Percentiles rank a stretch among this genome's conserved stretches.
Conservation (phyloP, 2,329 filamentous ascomycete genomes). For the Venturiaceae sp. region DNA sequence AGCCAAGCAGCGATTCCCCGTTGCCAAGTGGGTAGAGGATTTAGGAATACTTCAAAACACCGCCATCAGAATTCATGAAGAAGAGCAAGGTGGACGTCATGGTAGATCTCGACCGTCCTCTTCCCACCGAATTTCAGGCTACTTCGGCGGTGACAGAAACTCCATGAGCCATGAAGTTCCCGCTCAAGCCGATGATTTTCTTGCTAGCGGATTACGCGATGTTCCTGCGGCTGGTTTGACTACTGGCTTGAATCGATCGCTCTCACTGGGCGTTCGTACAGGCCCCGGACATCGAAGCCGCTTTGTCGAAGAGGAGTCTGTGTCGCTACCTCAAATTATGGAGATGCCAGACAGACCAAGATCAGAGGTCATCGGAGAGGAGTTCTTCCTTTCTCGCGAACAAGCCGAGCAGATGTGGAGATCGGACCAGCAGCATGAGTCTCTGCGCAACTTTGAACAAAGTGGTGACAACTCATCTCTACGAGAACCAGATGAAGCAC, state of each 20-base stretch:
- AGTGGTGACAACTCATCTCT: background rate
- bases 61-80: conserved; percentile 42
- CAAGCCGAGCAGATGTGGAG: background rate
- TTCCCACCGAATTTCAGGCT: background rate
- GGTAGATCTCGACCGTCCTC: background rate
- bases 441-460: background rate
- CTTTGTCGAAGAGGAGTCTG: background rate
- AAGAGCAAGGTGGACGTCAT: background rate
- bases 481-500: background rate
- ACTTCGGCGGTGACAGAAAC: background rate
- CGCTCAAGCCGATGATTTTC: background rate
- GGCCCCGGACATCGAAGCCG: background rate
- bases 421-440: background rate
- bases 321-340: background rate
- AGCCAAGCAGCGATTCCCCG: conserved; percentile 56
- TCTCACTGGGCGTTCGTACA: background rate
- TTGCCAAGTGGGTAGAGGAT: conserved; percentile 57
- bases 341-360: background rate
- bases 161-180: background rate
- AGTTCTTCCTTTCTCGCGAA: background rate
- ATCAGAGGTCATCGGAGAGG: background rate
- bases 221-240: background rate
- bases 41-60: conserved; percentile 52
- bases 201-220: background rate
- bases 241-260: background rate